A percentile compares a stretch with the other conserved stretches of the same genome.
Conservation (phyloP, 2,329 filamentous ascomycete species). For the Ophiostoma sp. region DNA sequence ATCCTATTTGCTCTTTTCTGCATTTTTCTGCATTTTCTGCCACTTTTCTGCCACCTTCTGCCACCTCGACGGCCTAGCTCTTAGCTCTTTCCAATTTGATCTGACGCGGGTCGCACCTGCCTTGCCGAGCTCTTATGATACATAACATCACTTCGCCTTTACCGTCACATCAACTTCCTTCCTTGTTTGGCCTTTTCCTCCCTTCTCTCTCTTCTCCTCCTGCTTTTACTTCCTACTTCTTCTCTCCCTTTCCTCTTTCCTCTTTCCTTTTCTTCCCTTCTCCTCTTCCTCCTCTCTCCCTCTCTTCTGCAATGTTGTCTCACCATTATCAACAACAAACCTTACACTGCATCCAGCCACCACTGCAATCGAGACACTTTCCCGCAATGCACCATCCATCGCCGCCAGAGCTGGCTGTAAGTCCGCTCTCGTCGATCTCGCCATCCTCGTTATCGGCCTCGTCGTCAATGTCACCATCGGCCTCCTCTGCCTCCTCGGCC, state of each 20-base stretch:
- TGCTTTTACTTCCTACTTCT: slow-evolving; percentile 16
- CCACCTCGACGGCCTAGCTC: not conserved
- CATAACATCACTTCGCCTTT: not conserved
- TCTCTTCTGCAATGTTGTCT: slow-evolving; percentile 10
- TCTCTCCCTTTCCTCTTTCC: not conserved
- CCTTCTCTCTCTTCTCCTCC: not conserved
- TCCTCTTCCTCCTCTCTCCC: not conserved
- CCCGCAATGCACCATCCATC: not conserved
- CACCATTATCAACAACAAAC: slow-evolving; percentile 20
- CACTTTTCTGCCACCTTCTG: not conserved
- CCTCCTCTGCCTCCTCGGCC: not conserved
- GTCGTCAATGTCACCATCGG: not conserved
- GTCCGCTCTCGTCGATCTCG: not conserved
- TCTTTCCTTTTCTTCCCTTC: not conserved
- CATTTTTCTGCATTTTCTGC: not conserved
- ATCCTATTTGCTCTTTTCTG: not conserved
- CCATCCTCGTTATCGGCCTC: not conserved
- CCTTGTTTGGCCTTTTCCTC: not conserved
- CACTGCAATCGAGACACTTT: slow-evolving; percentile 5
- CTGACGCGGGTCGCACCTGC: slow-evolving; percentile 1
- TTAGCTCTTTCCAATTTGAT: not conserved
- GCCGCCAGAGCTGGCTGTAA: not conserved
- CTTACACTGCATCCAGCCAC: slow-evolving; percentile 17
- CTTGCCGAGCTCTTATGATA: not conserved
- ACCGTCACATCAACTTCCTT: slow-evolving; percentile 5